Base-by-base conservation (phyloP, 192 early-diverging fungal genomes). In the Linderina pennispora region DNA sequence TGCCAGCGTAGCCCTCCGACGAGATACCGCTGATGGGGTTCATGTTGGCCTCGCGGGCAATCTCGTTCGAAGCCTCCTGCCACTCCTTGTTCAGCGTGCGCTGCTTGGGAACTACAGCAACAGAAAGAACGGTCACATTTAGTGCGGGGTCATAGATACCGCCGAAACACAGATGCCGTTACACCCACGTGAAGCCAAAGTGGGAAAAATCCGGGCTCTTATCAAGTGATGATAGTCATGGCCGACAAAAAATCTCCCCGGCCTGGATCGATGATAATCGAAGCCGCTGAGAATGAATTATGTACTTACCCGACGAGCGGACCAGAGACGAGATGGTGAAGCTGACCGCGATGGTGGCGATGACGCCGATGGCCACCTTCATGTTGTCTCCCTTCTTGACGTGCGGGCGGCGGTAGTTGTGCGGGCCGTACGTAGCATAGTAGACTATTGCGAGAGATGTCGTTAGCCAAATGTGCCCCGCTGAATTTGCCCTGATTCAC, bases 351-450 rank as follows among this genome's bases (percentile, higher is more conserved):
- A 87, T 49, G 33, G 81, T 79, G 59, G 43, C 78, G 16, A 74
- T 42, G 32, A 88, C 55, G 45, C 80, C 89, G 38, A 75, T 34
- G 60, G 89, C 50, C 22, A 86, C 65, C 79, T 90, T 85, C 55
- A 77, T 55, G 58, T 64, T 57, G 76, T 82, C 77, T 55, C 80
- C 75, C 54, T 91, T 80, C 75, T 82, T 65, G 43, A 63, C 58
- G 40, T 79, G 61, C 28, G 83, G 85, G 49, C 86, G 81, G 48
- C 96, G 89, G 38, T 85, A 79, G 72, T 86, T 90, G 80, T 95
- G 89, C 34, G 85, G 72, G 46, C 96, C 96, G 75, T 94, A 99
- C 36, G 96, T 88, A 62, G 95, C 86, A 73, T 80, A 97, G 77
- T 91, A 96, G 42, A 86, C 91, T 74, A 74, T n/a, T n/a, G n/a